Base-by-base conservation (phyloP, 140 eudicot species). In the Artemisia princeps region DNA sequence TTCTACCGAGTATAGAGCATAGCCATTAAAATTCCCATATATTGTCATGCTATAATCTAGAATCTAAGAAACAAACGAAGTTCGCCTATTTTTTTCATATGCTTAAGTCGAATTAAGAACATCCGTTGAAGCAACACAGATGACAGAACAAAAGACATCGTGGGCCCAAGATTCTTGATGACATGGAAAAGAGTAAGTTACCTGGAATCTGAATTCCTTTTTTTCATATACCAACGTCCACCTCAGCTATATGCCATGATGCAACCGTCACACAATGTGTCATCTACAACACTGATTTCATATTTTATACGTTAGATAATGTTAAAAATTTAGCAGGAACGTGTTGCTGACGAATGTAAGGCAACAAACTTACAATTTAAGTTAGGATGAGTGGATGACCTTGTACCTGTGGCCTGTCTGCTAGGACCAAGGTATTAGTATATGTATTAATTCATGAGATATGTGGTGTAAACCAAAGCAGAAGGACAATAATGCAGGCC, bases 341-440 rank as follows among this genome's bases (percentile, higher is more conserved):
- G 46, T 20, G 58, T 20, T 26, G 59, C 12, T 1, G 44, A 46
- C 9, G 42, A 12, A 44, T 44, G 45, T 24, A 13, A 60, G 65
- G 22, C 65, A 28, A 28, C 15, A 6, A 61, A 33, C 65, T 60
- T 24, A 69, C 51, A 44, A 9, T 52, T 52, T 71, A 71, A 33
- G 55, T 46, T 50, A 30, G 33, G 52, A 50, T 60, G 60, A 10
- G 12, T 10, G 11, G 49, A 28, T 28, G 37, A 59, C 30, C 55
- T 61, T 62, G 62, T 71, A 46, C 40, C 60, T 59, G 74, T 58
- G 74, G 66, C 58, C 9, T 10, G 66, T 58, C 13, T 57, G n/a
- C 65, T n/a, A n/a, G n/a, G 57, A 70, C 74, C 22, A n/a, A 59
- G 9, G 52, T 59, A 71, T 60, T 60, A 71, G 37, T 58, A 20